Conservation (phyloP, 129 eudicot species). For the Pseudognaphalium luteoalbum region DNA sequence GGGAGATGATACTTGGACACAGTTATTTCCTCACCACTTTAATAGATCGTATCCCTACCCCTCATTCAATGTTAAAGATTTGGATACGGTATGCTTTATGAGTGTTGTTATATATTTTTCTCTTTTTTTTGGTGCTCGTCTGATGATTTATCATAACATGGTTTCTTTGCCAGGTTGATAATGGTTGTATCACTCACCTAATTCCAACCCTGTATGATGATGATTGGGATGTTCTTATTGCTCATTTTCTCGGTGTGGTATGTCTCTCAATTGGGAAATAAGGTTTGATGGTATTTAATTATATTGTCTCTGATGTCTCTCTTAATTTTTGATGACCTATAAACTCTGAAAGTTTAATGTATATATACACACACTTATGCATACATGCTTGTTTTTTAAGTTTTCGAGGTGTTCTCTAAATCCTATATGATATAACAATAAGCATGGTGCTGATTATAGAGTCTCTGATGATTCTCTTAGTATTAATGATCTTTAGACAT, state of each 20-base stretch:
- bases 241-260: slow-evolving; percentile 99
- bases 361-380: too few species aligned
- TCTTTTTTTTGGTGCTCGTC: slow-evolving; percentile 4
- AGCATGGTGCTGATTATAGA: neutral
- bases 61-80: slow-evolving; percentile 96
- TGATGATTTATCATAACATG: slow-evolving; percentile 13
- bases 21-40: slow-evolving; percentile 85
- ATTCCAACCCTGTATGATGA: slow-evolving; percentile 68
- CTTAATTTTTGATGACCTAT: neutral
- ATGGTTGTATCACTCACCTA: slow-evolving; percentile 81
- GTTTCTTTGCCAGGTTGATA: slow-evolving; percentile 64
- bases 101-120: slow-evolving; percentile 18
- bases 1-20: slow-evolving; percentile 99
- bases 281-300: slow-evolving; percentile 26
- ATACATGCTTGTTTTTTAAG: neutral
- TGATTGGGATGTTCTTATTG: slow-evolving; percentile 96
- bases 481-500: too few species aligned
- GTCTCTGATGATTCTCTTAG: too few species aligned
- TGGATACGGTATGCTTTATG: slow-evolving; percentile 63
- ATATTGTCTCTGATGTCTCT: neutral
- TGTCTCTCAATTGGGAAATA: slow-evolving; percentile 32
- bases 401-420: neutral
- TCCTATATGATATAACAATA: too few species aligned
- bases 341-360: too few species aligned
- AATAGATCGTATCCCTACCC: slow-evolving; percentile 84